Percentiles rank a stretch among this genome's conserved stretches.
phyloP scores from a whole-genome alignment of 441 rosid genomes.

The Jatropha multifida region DNA sequence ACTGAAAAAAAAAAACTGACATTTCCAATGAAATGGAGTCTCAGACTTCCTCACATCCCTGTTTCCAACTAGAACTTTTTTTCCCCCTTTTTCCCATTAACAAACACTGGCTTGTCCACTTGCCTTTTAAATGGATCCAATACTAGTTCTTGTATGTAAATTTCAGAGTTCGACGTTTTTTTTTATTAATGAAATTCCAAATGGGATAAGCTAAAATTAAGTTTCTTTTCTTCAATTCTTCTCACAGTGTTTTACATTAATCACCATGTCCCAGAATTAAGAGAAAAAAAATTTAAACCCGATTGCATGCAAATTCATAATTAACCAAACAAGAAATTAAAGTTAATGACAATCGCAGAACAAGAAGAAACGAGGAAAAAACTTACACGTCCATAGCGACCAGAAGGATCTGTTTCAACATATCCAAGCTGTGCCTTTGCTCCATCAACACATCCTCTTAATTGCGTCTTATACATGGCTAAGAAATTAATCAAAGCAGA shows the following conservation, averaged over 20 bases:
- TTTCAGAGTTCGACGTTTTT: background rate
- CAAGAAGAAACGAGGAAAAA: background rate
- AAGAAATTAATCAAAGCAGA: background rate
- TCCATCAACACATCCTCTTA: conserved; percentile 33
- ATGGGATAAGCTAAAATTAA: background rate
- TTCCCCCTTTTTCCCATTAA: background rate
- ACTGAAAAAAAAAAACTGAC: background rate
- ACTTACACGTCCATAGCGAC: conserved; percentile 74
- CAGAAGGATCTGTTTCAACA: conserved; percentile 64
- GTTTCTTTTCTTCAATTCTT: background rate
- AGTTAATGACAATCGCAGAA: background rate
- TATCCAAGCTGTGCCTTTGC: conserved; percentile 34
- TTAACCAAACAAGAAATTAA: background rate
- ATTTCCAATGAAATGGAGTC: background rate
- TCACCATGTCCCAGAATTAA: background rate
- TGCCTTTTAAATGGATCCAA: background rate
- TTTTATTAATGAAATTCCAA: background rate
- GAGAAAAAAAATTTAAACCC: background rate
- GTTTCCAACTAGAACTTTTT: background rate
- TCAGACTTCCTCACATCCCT: background rate
- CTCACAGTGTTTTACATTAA: background rate
- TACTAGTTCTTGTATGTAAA: background rate
- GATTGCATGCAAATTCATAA: background rate
- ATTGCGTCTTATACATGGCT: conserved; percentile 42
- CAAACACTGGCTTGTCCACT: background rate